Evolutionary conservation across 1,284 basidiomycete species (phyloP).

Genomic region (Hymenochaete sp.): DNA sequence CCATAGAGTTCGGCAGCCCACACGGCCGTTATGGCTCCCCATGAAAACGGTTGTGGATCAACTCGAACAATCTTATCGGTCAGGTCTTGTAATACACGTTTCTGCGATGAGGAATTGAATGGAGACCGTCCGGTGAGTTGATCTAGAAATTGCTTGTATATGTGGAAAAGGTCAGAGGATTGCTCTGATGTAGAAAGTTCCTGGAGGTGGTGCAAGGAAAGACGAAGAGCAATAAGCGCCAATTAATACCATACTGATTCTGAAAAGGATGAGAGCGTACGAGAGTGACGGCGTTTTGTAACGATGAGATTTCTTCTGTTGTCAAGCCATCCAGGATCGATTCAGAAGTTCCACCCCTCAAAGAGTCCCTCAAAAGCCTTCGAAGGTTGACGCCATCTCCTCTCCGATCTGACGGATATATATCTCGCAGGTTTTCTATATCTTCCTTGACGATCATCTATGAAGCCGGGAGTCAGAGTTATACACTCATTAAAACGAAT

Average conservation of each 20-base stretch:
- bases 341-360: neutral
- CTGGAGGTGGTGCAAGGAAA: too few species aligned
- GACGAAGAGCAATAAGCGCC: neutral
- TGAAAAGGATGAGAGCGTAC: too few species aligned
- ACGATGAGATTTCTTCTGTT: too few species aligned
- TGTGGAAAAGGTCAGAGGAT: neutral
- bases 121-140: too few species aligned
- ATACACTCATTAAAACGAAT: neutral
- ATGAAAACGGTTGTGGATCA: slow-evolving; percentile 7
- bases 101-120: too few species aligned
- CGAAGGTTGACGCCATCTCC: slow-evolving; percentile 9
- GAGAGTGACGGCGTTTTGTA: too few species aligned
- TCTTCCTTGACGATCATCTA: slow-evolving; percentile 13
- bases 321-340: too few species aligned
- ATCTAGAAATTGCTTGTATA: slow-evolving; percentile 13
- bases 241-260: neutral
- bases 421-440: slow-evolving; percentile 13
- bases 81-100: slow-evolving; percentile 13
- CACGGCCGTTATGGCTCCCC: slow-evolving; percentile 11
- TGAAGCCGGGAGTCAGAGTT: neutral
- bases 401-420: slow-evolving; percentile 11
- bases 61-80: slow-evolving; percentile 14
- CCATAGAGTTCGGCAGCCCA: slow-evolving; percentile 15
- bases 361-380: slow-evolving; percentile 11
- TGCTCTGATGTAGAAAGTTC: slow-evolving; percentile 3